Conservation (phyloP, 202 grass and related monocot species). For the Setaria viridis region DNA sequence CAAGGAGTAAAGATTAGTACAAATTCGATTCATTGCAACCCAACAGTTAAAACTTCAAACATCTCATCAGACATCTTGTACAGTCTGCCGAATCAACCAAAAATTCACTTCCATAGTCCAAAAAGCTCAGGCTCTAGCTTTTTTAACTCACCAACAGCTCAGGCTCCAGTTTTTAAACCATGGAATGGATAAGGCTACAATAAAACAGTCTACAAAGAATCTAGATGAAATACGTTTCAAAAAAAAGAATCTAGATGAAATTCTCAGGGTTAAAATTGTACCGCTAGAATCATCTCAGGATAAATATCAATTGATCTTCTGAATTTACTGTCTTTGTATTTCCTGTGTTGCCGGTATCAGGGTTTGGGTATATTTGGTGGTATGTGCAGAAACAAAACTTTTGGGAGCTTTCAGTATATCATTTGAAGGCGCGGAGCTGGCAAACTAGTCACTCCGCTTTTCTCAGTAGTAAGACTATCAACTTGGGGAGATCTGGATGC, state of each 20-base stretch:
- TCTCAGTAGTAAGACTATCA: constrained; percentile 25
- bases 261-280: constrained; percentile 6
- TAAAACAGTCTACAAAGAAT: not conserved
- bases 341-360: constrained; percentile 28
- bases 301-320: constrained; percentile 33
- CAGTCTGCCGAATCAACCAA: constrained; percentile 13
- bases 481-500: constrained; percentile 41
- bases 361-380: constrained; percentile 31
- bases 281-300: constrained; percentile 3
- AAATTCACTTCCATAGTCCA: not conserved
- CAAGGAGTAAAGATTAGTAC: not conserved
- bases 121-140: not conserved
- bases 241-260: constrained; percentile 13
- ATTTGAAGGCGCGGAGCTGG: constrained; percentile 46
- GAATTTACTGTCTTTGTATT: constrained; percentile 42
- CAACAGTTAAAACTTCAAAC: not conserved
- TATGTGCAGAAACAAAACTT: constrained; percentile 46
- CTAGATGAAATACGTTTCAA: not conserved
- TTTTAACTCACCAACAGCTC: not conserved
- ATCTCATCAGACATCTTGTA: not conserved
- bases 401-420: constrained; percentile 48
- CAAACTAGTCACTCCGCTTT: constrained; percentile 23
- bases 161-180: constrained; percentile 23
- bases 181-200: constrained; percentile 22
- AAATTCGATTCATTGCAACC: not conserved